These are phyloP conservation scores for Plenodomus tracheiphilus DNA, from an alignment of 2,329 filamentous ascomycete genomes.

Conservation along the genomic window DNA sequence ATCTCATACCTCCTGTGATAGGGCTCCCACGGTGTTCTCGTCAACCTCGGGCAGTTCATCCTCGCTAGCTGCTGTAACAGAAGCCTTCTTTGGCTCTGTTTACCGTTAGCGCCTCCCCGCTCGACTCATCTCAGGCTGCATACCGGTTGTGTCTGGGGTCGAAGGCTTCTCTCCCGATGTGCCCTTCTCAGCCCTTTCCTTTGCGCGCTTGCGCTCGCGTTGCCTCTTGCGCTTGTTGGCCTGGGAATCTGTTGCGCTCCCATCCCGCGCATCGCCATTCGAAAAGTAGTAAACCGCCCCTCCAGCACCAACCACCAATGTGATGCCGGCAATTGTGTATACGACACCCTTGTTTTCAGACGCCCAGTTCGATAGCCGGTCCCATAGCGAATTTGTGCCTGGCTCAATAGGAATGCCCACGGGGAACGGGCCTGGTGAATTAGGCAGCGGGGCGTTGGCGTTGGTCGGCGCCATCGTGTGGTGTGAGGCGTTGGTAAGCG, in stretches of 20 bases:
- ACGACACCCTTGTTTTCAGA: conserved; percentile 94
- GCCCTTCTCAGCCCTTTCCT: conserved; percentile 64
- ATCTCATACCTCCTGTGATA: conserved; percentile 48
- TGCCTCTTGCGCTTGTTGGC: conserved; percentile 74
- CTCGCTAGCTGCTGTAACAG: conserved; percentile 38
- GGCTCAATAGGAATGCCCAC: conserved; percentile 44
- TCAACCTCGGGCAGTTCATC: conserved; percentile 56
- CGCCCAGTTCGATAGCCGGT: conserved; percentile 87
- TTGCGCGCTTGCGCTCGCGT: conserved; percentile 86
- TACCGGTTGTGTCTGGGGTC: conserved; percentile 34
- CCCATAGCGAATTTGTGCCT: conserved; percentile 75
- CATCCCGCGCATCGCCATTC: conserved; percentile 54
- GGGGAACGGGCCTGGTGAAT: conserved; percentile 40
- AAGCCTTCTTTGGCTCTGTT: conserved; percentile 41
- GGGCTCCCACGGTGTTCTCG: conserved; percentile 47
- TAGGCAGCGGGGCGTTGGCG: conserved; percentile 32
- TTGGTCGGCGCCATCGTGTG: conserved; percentile 34
- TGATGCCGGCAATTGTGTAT: conserved; percentile 94
- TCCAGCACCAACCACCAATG: conserved; percentile 86
- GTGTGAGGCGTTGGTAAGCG: too few relatives aligned
- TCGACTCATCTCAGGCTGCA: conserved; percentile 1
- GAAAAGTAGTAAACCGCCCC: conserved; percentile 88
- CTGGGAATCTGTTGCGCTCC: conserved; percentile 38
- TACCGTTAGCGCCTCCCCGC: not conserved
- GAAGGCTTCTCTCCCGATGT: conserved; percentile 38